Conservation (phyloP, 306 rosid species). For the Carpinus viminea region DNA sequence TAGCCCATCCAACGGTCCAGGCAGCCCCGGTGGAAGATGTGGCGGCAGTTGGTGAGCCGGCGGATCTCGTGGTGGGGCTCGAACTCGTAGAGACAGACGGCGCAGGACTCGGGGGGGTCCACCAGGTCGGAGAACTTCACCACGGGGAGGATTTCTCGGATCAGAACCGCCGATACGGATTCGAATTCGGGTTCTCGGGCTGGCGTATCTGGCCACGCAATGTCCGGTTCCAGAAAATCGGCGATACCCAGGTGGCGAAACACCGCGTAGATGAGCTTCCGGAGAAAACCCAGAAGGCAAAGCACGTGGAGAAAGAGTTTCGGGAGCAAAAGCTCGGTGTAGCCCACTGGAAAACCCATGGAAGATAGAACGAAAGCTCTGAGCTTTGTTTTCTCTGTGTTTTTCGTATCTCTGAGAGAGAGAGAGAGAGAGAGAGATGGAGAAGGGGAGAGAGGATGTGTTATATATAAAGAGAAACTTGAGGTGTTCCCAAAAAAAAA, state of each 20-base stretch:
- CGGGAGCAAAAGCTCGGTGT: constrained; percentile 63
- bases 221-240: constrained; percentile 65
- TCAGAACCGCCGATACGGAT: constrained; percentile 48
- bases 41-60: constrained; percentile 71
- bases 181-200: constrained; percentile 41
- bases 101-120: constrained; percentile 69
- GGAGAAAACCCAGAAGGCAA: constrained; percentile 50
- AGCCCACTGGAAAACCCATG: constrained; percentile 85
- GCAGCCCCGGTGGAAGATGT: constrained; percentile 73
- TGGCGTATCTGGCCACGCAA: constrained; percentile 35
- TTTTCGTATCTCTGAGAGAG: background rate
- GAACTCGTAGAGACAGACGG: constrained; percentile 78
- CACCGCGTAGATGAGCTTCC: constrained; percentile 44
- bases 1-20: constrained; percentile 94
- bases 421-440: background rate
- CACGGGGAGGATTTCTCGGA: constrained; percentile 64
- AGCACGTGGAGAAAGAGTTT: constrained; percentile 58
- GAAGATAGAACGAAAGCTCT: no score
- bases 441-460: background rate
- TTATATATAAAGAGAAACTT: constrained; percentile 13
- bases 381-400: background rate
- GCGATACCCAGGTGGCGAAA: constrained; percentile 53
- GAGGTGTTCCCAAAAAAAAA: no score
- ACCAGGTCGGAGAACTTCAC: constrained; percentile 60
- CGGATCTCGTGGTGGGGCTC: constrained; percentile 75